Base-by-base conservation (phyloP, 2,329 filamentous ascomycete species). In the Trichoderma simmonsii region DNA sequence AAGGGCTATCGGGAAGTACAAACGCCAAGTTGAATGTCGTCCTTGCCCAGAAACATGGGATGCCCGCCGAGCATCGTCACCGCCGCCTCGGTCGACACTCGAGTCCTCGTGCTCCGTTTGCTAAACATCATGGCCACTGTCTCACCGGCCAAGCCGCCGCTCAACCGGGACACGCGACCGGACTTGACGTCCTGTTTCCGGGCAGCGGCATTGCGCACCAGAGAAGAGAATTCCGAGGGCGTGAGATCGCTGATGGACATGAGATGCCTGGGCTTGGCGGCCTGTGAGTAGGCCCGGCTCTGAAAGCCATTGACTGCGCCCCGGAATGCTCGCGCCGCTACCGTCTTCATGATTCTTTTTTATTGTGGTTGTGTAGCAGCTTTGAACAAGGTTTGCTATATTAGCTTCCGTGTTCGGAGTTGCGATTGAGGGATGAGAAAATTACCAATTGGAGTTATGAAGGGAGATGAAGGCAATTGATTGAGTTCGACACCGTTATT, bases 71-170 rank as follows among this genome's bases (percentile, higher is more conserved):
- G 88, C 73, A 93, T 86, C n/a, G 92, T 89, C 48, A 98, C 91
- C 14, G 96, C 96, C 8, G 92, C 92, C 85, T 99, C 96, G 2
- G 95, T 98, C 2, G 94, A 97, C 36, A 99, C 91, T 74, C 96
- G 91, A 14, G 96, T 99, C 73, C 96, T 90, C 14, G 96, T 99
- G 77, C 93, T 97, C 76, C 95, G 91, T 85, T 99, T 99, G 87
- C 88, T 97, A 86, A 99, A 99, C 87, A 97, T 93, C 90, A 99
- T 92, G 75, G 96, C 95, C 36, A 99, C 89, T 0, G 94, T 95
- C 82, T 93, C 90, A 67, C 93, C 93, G 1, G 88, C 83, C 74
- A 99, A 84, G 12, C 88, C 85, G 69, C 87, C 84, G 70, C 97
- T 84, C 57, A 86, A 83, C 65, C 84, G 80, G 3, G 92, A 89